phyloP scores from a whole-genome alignment of 2,329 filamentous ascomycete genomes.

The Pseudogymnoascus sp. region DNA sequence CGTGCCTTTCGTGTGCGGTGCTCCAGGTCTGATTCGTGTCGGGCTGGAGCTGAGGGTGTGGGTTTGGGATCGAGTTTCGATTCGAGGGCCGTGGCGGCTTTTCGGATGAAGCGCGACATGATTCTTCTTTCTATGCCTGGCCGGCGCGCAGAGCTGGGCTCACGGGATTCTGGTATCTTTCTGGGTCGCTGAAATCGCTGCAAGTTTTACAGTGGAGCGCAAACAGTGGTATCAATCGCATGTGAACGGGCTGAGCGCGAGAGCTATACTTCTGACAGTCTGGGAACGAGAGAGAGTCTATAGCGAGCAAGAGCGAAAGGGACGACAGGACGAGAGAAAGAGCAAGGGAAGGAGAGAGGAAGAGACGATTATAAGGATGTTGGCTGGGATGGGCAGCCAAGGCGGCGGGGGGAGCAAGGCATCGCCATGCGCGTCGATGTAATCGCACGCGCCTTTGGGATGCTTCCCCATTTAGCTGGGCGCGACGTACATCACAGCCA shows the following conservation, averaged over 20 bases:
- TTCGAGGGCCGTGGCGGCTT: neutral
- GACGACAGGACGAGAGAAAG: neutral
- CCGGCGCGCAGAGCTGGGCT: neutral
- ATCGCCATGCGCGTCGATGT: slow-evolving; percentile 1
- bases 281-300: neutral
- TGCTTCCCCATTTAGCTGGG: slow-evolving; percentile 6
- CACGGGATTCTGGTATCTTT: neutral
- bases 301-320: neutral
- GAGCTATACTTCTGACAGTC: neutral
- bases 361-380: neutral
- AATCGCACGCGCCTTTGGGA: slow-evolving; percentile 2
- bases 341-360: neutral
- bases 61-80: slow-evolving; percentile 11
- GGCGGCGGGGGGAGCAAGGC: neutral
- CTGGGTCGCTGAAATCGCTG: neutral
- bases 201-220: neutral
- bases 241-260: neutral
- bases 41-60: slow-evolving; percentile 12
- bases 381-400: neutral
- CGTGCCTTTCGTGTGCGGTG: slow-evolving; percentile 42
- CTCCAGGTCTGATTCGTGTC: slow-evolving; percentile 39
- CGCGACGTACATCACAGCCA: neutral
- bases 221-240: neutral
- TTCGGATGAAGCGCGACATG: neutral
- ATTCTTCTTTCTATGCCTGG: neutral